Evolutionary conservation across 768 basidiomycete species (phyloP).

Genomic region (Rhizopogon vesiculosus): DNA sequence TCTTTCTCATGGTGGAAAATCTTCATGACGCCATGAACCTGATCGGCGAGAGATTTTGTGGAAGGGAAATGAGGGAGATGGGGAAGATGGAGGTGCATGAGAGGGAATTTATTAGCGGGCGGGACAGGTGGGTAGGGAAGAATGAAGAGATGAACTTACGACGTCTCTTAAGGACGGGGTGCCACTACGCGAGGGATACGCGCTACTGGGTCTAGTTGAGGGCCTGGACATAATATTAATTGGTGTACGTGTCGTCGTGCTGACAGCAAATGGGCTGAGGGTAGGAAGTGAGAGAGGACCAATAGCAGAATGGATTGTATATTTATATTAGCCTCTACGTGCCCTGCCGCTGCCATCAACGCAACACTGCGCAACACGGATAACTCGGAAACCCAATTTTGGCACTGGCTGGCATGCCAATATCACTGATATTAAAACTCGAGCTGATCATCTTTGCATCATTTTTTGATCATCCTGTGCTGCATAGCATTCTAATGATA

Average conservation of each 20-base stretch:
- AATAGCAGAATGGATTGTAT: neutral
- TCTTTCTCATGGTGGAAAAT: slow-evolving; percentile 73
- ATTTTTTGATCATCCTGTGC: neutral
- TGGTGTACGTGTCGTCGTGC: neutral
- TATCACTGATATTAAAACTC: too few species aligned
- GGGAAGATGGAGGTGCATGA: slow-evolving; percentile 27
- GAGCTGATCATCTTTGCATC: neutral
- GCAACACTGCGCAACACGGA: too few species aligned
- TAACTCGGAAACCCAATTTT: too few species aligned
- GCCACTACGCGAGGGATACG: slow-evolving; percentile 31
- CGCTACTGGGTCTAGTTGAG: slow-evolving; percentile 22
- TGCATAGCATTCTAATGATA: neutral
- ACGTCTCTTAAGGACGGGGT: slow-evolving; percentile 40
- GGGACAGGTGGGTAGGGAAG: neutral
- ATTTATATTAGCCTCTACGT: neutral
- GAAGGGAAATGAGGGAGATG: slow-evolving; percentile 5
- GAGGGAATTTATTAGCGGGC: neutral
- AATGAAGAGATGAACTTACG: slow-evolving; percentile 22
- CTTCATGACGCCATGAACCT: slow-evolving; percentile 68
- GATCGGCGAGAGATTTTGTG: slow-evolving; percentile 35
- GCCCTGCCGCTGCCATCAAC: too few species aligned
- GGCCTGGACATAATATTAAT: slow-evolving; percentile 20
- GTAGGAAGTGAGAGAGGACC: neutral
- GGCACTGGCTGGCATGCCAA: too few species aligned
- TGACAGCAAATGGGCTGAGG: neutral